Evolutionary conservation across 331 rosid species (phyloP), one percentile per base, ranked within the genome.

Genomic region (Malus hybrid): DNA sequence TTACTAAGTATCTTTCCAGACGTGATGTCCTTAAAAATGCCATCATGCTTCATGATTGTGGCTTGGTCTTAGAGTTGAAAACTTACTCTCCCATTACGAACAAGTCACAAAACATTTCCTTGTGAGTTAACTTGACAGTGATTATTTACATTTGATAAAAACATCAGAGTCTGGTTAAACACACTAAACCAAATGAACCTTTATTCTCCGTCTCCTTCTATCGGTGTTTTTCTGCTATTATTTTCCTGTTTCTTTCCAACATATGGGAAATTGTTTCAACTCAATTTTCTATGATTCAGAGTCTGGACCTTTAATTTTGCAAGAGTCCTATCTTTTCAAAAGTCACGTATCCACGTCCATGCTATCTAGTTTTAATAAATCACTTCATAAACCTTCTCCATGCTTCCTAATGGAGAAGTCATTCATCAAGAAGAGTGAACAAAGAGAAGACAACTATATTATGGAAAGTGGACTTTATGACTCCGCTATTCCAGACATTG

Each of bases 1-100:
- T 71, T 76, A 52, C 33, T 64, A 18, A 18, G 69, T 73, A 18
- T 15, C 42, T 39, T 81, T 77, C 75, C 42, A 28, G 52, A 33
- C 78, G 50, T 20, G 63, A 36, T 39, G 10, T 59, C 36, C 28
- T 39, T 8, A 9, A 3, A 52, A 28, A 39, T 11, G n/a, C 24
- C 20, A 24, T 12, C 34, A 18, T 33, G 65, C 15, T 52, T 39
- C 36, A 4, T 59, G 18, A 18, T 14, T 34, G 5, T 42, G 33
- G 34, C 14, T 13, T 31, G 48, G 56, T 2, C 56, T 15, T 7
- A 57, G 27, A 36, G 76, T 59, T 34, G 67, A 57, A 8, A 33
- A n/a, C 10, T 33, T 72, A 5, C 61, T 22, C 39, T 71, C 8
- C 7, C 34, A 19, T 59, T 36, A 36, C 7, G 14, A 4, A 15